Evolutionary conservation across 2,329 filamentous ascomycete species (phyloP), one percentile per base, ranked within the genome.

Genomic region (Coleophoma crateriformis): DNA sequence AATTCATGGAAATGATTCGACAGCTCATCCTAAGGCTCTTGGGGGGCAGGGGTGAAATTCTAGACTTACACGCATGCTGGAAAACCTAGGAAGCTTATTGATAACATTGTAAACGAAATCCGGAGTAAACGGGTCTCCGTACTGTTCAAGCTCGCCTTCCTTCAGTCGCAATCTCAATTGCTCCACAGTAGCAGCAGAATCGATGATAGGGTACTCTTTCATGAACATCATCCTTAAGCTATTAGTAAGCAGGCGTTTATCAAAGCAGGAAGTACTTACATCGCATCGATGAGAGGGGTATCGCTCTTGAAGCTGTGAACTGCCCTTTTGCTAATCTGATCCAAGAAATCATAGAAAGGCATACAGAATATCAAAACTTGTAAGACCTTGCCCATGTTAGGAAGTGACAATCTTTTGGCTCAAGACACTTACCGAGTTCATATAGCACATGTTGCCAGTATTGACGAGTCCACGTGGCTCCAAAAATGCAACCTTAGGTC

Each of bases 361-460:
- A 85, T 79, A 69, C 91, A 97, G 67, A 91, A 97, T 58, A 96
- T 81, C 62, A 99, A 81, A 65, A 95, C 88, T 85, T 99, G 94
- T 57, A 99, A 79, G 67, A 97, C 85, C 90, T 96, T 57, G 7
- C 39, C 7, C 7, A 35, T 32, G 58, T 78, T 63, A 77, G 27
- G 15, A 12, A 38, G 11, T 38, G 7, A 13, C 7, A n/a, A 8
- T 11, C 6, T n/a, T n/a, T 38, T 38, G 8, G 6, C 35, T 44
- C 19, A 27, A n/a, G 11, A 44, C n/a, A 73, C 88, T 72, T 77
- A 96, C 92, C 55, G 94, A 96, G 74, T 97, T 99, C 94, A 99
- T 97, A 71, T 99, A 99, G 71, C 94, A 99, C 88, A 97, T 95
- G 66, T 99, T 97, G 45, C 94, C 94, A 38, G 92, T 95, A 70